Conservation (phyloP, 108 stramenopile species). For the Nitzschia inconspicua region DNA sequence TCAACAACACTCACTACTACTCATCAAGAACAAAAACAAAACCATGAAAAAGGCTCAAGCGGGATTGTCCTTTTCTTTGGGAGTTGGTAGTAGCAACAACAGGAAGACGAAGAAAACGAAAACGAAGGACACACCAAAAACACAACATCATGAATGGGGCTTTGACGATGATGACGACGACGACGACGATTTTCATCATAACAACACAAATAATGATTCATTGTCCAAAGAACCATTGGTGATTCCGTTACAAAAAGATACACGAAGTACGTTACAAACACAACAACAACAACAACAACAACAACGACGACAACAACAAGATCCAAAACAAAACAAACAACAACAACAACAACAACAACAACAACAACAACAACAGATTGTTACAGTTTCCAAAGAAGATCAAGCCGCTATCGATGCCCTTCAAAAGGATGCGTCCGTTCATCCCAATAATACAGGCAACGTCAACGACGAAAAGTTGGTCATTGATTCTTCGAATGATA, state of each 20-base stretch:
- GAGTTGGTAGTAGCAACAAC: no score
- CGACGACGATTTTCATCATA: background rate
- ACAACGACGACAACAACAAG: background rate
- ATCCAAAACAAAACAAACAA: background rate
- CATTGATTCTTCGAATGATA: conserved; percentile 22
- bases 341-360: background rate
- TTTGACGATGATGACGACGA: background rate
- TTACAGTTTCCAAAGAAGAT: conserved; percentile 13
- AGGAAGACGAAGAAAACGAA: no score
- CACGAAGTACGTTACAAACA: background rate
- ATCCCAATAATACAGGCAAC: background rate
- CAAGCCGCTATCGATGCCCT: conserved; percentile 33
- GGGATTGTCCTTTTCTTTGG: no score
- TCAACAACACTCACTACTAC: no score
- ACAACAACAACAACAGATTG: background rate
- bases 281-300: conserved; percentile 1
- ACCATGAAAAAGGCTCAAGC: no score
- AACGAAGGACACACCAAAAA: no score
- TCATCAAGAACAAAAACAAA: no score
- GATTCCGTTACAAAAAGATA: conserved; percentile 32
- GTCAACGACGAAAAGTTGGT: conserved; percentile 17
- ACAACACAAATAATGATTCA: conserved; percentile 2
- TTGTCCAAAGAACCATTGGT: conserved; percentile 27
- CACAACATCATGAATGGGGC: no score
- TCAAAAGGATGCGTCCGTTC: conserved; percentile 11